Evolutionary conservation across 169 alveolate species (phyloP).

Genomic region (Plasmodium vinckei): DNA sequence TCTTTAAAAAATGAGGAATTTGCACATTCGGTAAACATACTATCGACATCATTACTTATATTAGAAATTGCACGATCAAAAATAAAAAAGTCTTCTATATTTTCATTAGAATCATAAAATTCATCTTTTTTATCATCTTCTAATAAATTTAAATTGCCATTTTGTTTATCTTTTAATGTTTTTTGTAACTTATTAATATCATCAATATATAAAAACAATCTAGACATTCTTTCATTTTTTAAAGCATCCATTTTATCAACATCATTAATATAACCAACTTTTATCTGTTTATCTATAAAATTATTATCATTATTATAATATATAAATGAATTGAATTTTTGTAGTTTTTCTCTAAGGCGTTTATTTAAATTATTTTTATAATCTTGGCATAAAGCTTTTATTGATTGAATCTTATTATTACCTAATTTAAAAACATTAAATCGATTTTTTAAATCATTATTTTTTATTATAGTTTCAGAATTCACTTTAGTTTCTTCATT

Average conservation of each 20-base stretch:
- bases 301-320: constrained; percentile 41
- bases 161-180: constrained; percentile 63
- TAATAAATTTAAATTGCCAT: constrained; percentile 19
- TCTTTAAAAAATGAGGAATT: constrained; percentile 51
- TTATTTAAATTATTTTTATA: constrained; percentile 42
- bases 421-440: constrained; percentile 67
- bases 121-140: constrained; percentile 44
- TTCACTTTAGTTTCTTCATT: background rate
- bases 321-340: constrained; percentile 36
- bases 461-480: constrained; percentile 30
- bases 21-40: constrained; percentile 59
- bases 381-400: constrained; percentile 54
- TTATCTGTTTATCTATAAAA: constrained; percentile 29
- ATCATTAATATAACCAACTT: constrained; percentile 44
- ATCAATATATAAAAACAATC: constrained; percentile 71
- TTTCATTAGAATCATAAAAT: constrained; percentile 76
- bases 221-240: constrained; percentile 48
- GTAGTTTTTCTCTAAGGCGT: constrained; percentile 61
- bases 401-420: constrained; percentile 68
- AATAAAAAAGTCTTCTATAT: constrained; percentile 71
- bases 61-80: constrained; percentile 50
- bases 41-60: constrained; percentile 49
- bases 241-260: constrained; percentile 47
- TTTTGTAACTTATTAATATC: constrained; percentile 64
- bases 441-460: constrained; percentile 48